Base-by-base conservation (phyloP, 2,329 filamentous ascomycete species). In the Colletotrichum scovillei region DNA sequence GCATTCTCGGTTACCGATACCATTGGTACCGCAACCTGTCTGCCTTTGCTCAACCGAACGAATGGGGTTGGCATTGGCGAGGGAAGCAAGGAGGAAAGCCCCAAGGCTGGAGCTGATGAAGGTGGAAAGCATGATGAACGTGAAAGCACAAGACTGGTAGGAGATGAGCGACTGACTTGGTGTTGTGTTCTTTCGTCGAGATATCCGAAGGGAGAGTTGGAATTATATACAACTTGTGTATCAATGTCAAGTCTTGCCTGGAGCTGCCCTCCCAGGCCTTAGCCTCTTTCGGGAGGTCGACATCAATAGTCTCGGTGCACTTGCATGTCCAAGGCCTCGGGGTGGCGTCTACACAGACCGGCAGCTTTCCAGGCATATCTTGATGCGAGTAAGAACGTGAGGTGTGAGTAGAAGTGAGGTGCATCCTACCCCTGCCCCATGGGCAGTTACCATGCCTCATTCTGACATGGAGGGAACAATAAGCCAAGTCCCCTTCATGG, bases 1-100 rank as follows among this genome's bases (percentile, higher is more conserved):
- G 76, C 80, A 82, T 0, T 73, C 75, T 2, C 80, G 70, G 72
- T 82, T 81, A 8, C 75, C 77, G 5, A 77, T 76, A 19, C 77
- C 78, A 63, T 81, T 76, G 42, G 79, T 75, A 2, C 79, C 79
- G 57, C 79, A 81, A 71, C 78, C 24, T 22, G 38, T 63, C 7
- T 67, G 30, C 8, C 46, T 35, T 32, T 55, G 46, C 14, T 53
- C 57, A 12, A 67, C 46, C 38, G 72, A 67, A 58, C 42, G 72
- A 49, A 74, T 35, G 16, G 72, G 72, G 9, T 72, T 72, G 62
- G 68, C 72, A 9, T 35, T 49, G 9, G 52, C 38, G 16, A 72
- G 52, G 24, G 67, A 67, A 30, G 72, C 30, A 59, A 74, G 63
- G 52, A 72, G 22, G 42, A 67, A 57, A 35, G 72, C 72, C 19